Percentiles rank a stretch among this genome's conserved stretches.
phyloP scores from a whole-genome alignment of 2,329 filamentous ascomycete genomes.

The Sporothrix sp. region DNA sequence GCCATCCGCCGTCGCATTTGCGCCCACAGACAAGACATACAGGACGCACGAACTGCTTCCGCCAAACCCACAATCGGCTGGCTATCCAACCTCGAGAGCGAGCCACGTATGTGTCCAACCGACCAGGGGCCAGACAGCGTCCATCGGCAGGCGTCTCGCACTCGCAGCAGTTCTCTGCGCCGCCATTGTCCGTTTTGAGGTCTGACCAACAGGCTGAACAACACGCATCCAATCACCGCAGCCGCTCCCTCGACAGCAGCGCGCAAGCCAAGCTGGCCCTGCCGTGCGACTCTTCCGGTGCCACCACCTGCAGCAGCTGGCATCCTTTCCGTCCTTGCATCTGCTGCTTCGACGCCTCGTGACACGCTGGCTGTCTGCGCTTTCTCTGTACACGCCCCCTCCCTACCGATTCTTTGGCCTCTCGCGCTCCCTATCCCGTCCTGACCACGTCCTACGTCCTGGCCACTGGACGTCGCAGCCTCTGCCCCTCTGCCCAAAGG shows the following conservation, averaged over 20 bases:
- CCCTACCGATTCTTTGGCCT: too few relatives aligned
- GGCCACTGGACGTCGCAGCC: too few relatives aligned
- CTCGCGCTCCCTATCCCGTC: slow-evolving; percentile 7
- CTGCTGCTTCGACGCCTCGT: not conserved
- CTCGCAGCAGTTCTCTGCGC: too few relatives aligned
- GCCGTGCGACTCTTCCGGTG: slow-evolving; percentile 15
- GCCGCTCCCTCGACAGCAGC: slow-evolving; percentile 1
- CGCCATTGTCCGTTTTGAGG: not conserved
- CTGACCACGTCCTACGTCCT: not conserved
- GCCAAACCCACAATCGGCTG: not conserved
- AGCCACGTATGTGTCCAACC: too few relatives aligned
- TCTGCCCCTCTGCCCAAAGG: not conserved
- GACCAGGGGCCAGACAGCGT: not conserved
- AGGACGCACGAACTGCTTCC: not conserved
- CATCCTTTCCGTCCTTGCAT: slow-evolving; percentile 3
- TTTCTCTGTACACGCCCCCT: not conserved
- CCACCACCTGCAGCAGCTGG: slow-evolving; percentile 11
- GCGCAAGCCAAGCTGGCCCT: slow-evolving; percentile 8
- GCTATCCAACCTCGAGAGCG: not conserved
- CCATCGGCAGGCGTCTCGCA: not conserved
- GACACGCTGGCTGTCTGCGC: not conserved
- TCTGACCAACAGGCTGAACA: too few relatives aligned
- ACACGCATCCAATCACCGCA: too few relatives aligned
- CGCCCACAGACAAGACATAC: not conserved
- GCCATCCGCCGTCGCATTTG: not conserved